A percentile compares a stretch with the other conserved stretches of the same genome.
Conservation (phyloP, 371 early-diverging fungal genomes). For the Mucor irregularis region DNA sequence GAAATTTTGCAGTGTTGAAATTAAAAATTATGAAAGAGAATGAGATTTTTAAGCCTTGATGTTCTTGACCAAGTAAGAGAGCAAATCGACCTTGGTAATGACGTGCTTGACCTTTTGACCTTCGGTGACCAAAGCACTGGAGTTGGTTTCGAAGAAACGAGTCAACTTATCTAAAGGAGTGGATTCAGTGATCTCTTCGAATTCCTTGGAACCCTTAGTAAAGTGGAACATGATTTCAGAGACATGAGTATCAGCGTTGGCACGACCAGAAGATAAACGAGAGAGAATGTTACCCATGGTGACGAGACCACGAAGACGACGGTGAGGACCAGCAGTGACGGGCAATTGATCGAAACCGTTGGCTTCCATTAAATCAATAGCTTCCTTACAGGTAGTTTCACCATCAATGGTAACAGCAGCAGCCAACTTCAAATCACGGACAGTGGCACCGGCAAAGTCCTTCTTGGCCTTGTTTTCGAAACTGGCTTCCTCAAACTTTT, state of each 20-base stretch:
- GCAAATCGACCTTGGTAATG: slow-evolving; percentile 90
- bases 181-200: slow-evolving; percentile 78
- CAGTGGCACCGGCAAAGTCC: slow-evolving; percentile 80
- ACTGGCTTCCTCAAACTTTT: slow-evolving; percentile 38
- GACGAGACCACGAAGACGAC: slow-evolving; percentile 77
- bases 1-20: not conserved
- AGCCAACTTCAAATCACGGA: slow-evolving; percentile 77
- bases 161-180: slow-evolving; percentile 84
- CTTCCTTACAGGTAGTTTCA: slow-evolving; percentile 73
- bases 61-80: slow-evolving; percentile 75
- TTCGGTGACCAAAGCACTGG: slow-evolving; percentile 88
- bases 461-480: slow-evolving; percentile 71
- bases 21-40: not conserved
- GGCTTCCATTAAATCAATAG: slow-evolving; percentile 83
- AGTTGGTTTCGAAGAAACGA: slow-evolving; percentile 89
- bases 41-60: slow-evolving; percentile 13
- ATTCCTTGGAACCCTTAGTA: slow-evolving; percentile 61
- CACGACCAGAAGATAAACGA: slow-evolving; percentile 75
- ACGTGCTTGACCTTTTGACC: slow-evolving; percentile 74
- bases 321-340: slow-evolving; percentile 68
- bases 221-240: slow-evolving; percentile 86
- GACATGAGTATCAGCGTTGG: slow-evolving; percentile 67
- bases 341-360: slow-evolving; percentile 95
- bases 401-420: slow-evolving; percentile 78
- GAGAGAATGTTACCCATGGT: slow-evolving; percentile 85